Conservation (phyloP, 768 basidiomycete genomes). For the Leccinum obscurum region DNA sequence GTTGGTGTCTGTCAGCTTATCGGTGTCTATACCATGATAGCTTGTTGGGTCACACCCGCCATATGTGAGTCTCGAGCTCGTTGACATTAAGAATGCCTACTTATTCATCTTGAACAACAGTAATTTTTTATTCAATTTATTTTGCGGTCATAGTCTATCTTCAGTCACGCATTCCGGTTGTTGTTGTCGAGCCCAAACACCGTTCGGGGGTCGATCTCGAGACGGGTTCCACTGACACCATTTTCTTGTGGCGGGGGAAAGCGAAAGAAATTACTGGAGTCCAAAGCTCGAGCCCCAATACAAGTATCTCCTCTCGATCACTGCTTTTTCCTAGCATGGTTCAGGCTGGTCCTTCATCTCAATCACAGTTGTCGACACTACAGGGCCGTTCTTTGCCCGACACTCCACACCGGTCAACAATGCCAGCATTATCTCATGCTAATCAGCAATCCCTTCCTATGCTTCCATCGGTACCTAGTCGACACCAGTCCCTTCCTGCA, state of each 20-base stretch:
- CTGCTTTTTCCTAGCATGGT: slow-evolving; percentile 11
- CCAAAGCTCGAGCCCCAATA: not conserved
- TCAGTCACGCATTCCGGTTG: slow-evolving; percentile 29
- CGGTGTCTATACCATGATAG: slow-evolving; percentile 47
- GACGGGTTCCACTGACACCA: slow-evolving; percentile 10
- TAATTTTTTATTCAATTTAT: slow-evolving; percentile 43
- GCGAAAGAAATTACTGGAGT: not conserved
- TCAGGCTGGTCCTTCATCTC: slow-evolving; percentile 9
- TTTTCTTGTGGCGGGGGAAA: slow-evolving; percentile 8
- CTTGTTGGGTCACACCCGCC: slow-evolving; percentile 54
- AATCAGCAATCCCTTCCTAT: not conserved
- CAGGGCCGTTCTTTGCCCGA: slow-evolving; percentile 4
- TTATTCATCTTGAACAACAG: slow-evolving; percentile 30
- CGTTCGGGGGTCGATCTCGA: slow-evolving; percentile 21
- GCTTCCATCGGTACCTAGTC: slow-evolving; percentile 6
- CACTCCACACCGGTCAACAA: slow-evolving; percentile 6
- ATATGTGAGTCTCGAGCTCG: slow-evolving; percentile 41
- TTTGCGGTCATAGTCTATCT: slow-evolving; percentile 41
- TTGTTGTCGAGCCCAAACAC: slow-evolving; percentile 15
- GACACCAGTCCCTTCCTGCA: slow-evolving; percentile 28
- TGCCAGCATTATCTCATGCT: slow-evolving; percentile 2
- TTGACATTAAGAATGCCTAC: not conserved
- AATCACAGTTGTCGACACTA: not conserved
- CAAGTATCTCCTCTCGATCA: not conserved
- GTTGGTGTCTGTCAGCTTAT: slow-evolving; percentile 48